Base-by-base conservation (phyloP, 1,139 yeast species). In the Yamadazyma mexicana region DNA sequence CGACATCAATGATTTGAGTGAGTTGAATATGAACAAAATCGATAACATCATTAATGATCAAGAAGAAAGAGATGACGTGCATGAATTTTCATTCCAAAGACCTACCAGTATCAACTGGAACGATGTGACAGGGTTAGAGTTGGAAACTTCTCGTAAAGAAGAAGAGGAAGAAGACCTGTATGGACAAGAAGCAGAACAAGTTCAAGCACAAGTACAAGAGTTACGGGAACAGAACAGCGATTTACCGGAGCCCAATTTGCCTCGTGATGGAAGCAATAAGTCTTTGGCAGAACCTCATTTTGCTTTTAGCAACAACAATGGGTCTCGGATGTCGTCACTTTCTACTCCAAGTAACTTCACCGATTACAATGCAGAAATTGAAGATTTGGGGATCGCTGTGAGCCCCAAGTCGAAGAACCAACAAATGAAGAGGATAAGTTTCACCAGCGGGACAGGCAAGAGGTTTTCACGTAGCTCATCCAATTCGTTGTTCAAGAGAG, bases 91-190 rank as follows among this genome's bases (percentile, higher is more conserved):
- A 2, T 72, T 72, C 47, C 74, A 69, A 44, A 56, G 65, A 39
- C 69, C 75, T 3, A 56, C 66, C 0, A 69, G 75, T 47, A 65
- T 72, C 22, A 69, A 66, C 44, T 72, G 77, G 77, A 68, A 66
- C 43, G 74, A 71, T 35, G 73, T 62, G 30, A 62, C 55, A 8
- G 55, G 55, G 32, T 43, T 64, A 22, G 59, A 63, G 31, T 51
- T 68, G 6, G 43, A 42, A 0, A 31, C 22, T 14, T 35, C 40
- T 27, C 37, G 25, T 12, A 26, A 39, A n/a, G 14, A 18, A 17
- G 35, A 35, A 14, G 33, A 33, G 14, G 29, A 22, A 9, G 16
- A 5, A 12, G 34, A 28, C 9, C n/a, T 5, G 5, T 6, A 24
- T 4, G 14, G 5, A 11, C n/a, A n/a, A 11, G n/a, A 11, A 11